Evolutionary conservation across 148 eudicot species (phyloP), one percentile per base, ranked within the genome.

Genomic region (Cornus controversa): DNA sequence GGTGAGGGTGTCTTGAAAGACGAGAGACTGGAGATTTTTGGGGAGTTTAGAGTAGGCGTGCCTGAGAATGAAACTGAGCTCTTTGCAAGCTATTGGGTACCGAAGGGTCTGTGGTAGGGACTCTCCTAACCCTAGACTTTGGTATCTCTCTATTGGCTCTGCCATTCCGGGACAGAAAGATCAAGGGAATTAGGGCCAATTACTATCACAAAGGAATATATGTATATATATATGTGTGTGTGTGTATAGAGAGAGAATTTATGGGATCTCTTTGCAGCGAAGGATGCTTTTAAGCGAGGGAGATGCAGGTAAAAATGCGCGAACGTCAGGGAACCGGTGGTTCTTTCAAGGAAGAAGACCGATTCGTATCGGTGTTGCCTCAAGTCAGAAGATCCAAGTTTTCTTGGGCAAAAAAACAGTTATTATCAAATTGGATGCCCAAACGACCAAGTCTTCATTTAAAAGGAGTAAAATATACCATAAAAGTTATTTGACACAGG

Each of bases 1-100:
- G 77, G 75, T 10, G 65, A 95, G 80, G 66, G 91, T 82, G 69
- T 95, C 90, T 50, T 89, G 89, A 71, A 91, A 83, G 73, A 95
- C 36, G 78, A 89, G 89, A 71, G 88, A 85, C 75, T 95, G 99
- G 58, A 95, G 89, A 73, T 71, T 63, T 87, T 95, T 95, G 47
- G 94, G 88, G 36, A 84, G 81, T 73, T 85, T 83, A 9, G 90
- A 74, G 79, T 78, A 92, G 58, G 80, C 85, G 11, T 77, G 66
- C 26, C 90, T 88, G 72, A 94, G 84, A 80, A 94, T 87, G n/a
- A 78, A 73, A 75, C 87, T 80, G 71, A 94, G 86, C 68, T 94
- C 96, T 36, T 73, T 85, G 77, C 94, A 92, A 16, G 88, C 94
- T 1, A 79, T 18, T 26, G 90, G 77, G 78, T 89, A 95, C 36